These are phyloP conservation scores for Hordeum marinum DNA, from an alignment of 176 grass and related monocot genomes.

Conservation along the genomic window DNA sequence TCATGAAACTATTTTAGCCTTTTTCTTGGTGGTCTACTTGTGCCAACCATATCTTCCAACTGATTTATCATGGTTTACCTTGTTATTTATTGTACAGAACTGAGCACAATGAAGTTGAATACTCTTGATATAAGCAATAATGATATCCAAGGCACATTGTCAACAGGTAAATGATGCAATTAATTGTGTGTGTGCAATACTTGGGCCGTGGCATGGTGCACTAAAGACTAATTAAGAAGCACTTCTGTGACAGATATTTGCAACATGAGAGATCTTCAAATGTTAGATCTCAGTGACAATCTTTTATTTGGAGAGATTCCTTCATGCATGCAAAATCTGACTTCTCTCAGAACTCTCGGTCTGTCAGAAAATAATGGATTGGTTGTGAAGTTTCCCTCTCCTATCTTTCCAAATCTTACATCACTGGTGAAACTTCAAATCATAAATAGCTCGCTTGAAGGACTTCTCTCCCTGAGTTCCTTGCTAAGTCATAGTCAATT, in stretches of 20 bases:
- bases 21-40: neutral
- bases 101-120: neutral
- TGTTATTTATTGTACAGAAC: neutral
- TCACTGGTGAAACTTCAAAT: slow-evolving; percentile 2
- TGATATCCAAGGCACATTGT: too few relatives aligned
- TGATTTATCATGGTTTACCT: neutral
- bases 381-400: slow-evolving; percentile 15
- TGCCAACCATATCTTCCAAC: neutral
- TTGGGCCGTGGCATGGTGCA: too few relatives aligned
- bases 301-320: slow-evolving; percentile 7
- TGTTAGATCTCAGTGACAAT: too few relatives aligned
- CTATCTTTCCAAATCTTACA: too few relatives aligned
- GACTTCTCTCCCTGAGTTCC: neutral
- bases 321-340: slow-evolving; percentile 22
- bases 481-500: neutral
- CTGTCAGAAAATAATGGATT: slow-evolving; percentile 14
- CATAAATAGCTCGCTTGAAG: slow-evolving; percentile 8
- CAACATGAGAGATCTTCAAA: too few relatives aligned
- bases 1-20: too few relatives aligned
- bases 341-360: slow-evolving; percentile 21
- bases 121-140: neutral
- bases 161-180: too few relatives aligned
- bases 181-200: too few relatives aligned
- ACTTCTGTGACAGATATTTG: too few relatives aligned
- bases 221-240: too few relatives aligned